These are phyloP conservation scores for Colletotrichum zoysiae DNA, from an alignment of 2,329 filamentous ascomycete genomes.

Conservation along the genomic window DNA sequence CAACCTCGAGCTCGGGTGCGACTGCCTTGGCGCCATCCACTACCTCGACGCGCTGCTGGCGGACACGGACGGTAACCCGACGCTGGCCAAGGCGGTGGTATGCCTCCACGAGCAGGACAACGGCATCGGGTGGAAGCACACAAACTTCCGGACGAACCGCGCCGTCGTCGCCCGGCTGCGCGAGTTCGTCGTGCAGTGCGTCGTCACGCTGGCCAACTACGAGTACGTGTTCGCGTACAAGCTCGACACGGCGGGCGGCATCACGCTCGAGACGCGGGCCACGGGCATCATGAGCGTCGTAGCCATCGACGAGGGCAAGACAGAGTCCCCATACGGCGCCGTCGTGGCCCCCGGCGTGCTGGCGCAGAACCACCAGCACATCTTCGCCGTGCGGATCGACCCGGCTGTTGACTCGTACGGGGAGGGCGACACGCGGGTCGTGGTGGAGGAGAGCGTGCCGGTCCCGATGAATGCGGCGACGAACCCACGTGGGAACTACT, in stretches of 20 bases:
- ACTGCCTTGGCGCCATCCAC: constrained; percentile 77
- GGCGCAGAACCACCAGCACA: constrained; percentile 78
- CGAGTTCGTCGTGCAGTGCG: constrained; percentile 75
- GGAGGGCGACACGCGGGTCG: constrained; percentile 64
- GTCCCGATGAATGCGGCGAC: constrained; percentile 60
- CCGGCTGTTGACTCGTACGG: constrained; percentile 67
- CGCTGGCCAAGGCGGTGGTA: constrained; percentile 67
- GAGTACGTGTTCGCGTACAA: constrained; percentile 70
- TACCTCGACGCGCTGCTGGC: constrained; percentile 70
- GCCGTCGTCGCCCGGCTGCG: constrained; percentile 71
- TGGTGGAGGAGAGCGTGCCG: constrained; percentile 54
- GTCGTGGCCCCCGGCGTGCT: constrained; percentile 74
- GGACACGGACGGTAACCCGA: constrained; percentile 65
- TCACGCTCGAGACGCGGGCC: constrained; percentile 72
- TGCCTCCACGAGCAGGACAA: constrained; percentile 80
- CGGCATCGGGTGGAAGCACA: constrained; percentile 79
- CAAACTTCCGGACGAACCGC: constrained; percentile 74
- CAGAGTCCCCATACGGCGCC: constrained; percentile 66
- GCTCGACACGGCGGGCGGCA: constrained; percentile 72
- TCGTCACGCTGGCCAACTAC: constrained; percentile 78
- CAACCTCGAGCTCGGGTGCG: constrained; percentile 76
- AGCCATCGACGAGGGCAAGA: constrained; percentile 67
- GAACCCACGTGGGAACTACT: constrained; percentile 73
- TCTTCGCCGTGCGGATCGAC: constrained; percentile 75
- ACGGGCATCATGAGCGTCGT: constrained; percentile 75